These are phyloP conservation scores for Postia placenta DNA, from an alignment of 768 basidiomycete genomes.

Conservation along the genomic window DNA sequence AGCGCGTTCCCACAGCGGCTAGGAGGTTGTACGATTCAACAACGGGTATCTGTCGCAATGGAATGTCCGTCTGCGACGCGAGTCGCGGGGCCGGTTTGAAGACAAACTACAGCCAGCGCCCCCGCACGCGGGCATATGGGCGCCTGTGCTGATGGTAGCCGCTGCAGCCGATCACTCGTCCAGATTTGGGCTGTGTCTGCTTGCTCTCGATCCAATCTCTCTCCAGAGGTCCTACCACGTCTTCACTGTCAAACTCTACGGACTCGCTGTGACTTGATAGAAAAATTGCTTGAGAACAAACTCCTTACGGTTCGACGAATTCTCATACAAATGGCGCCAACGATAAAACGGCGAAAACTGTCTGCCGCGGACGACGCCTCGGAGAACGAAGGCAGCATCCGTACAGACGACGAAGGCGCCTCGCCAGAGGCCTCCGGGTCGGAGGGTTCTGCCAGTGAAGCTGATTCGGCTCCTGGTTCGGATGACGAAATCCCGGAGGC, in stretches of 20 bases:
- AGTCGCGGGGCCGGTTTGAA: no score
- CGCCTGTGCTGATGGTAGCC: neutral
- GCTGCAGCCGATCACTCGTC: constrained; percentile 4
- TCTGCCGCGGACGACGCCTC: constrained; percentile 17
- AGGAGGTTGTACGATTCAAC: no score
- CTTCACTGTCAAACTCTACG: no score
- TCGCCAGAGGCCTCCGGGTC: constrained; percentile 6
- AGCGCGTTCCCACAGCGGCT: no score
- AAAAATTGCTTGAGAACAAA: no score
- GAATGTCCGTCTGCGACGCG: no score
- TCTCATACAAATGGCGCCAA: constrained; percentile 46
- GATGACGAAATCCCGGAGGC: constrained; percentile 59
- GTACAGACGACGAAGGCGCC: constrained; percentile 13
- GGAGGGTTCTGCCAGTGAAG: constrained; percentile 2
- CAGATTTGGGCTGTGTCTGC: neutral
- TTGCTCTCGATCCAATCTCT: neutral
- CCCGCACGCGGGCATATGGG: neutral
- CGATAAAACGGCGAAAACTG: constrained; percentile 51
- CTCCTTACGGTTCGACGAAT: no score
- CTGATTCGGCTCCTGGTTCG: constrained; percentile 33
- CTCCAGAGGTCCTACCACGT: neutral
- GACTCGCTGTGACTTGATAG: no score
- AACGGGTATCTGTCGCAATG: no score
- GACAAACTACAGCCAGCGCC: neutral
- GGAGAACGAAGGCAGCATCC: constrained; percentile 20